Conservation (phyloP, 2,329 filamentous ascomycete species). For the Xylariaceae sp. region DNA sequence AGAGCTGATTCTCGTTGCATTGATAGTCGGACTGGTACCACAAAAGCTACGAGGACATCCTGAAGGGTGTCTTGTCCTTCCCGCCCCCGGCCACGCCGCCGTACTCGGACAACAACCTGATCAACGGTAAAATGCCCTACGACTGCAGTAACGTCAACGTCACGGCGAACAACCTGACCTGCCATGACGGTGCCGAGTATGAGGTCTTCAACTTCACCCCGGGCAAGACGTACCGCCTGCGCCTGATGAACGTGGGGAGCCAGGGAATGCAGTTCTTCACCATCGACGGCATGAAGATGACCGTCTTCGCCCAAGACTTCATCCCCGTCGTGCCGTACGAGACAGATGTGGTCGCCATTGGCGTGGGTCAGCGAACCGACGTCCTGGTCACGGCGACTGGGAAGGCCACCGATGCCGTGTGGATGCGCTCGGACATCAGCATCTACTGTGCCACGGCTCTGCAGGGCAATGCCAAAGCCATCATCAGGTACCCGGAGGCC, state of each 20-base stretch:
- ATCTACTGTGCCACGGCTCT: conserved; percentile 11
- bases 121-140: conserved; percentile 26
- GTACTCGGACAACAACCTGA: conserved; percentile 24
- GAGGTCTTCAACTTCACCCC: conserved; percentile 20
- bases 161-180: no score
- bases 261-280: conserved; percentile 16
- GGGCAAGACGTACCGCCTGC: conserved; percentile 32
- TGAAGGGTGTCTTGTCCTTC: no score
- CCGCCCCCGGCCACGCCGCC: not conserved
- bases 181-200: conserved; percentile 10
- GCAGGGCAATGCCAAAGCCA: conserved; percentile 6
- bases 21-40: no score
- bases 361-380: conserved; percentile 9
- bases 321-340: conserved; percentile 40
- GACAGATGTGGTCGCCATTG: conserved; percentile 21
- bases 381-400: conserved; percentile 5
- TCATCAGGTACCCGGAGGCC: conserved; percentile 13
- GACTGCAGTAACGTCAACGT: conserved; percentile 12
- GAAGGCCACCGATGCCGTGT: conserved; percentile 8
- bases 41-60: no score
- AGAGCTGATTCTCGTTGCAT: no score
- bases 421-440: conserved; percentile 13
- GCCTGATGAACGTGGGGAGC: conserved; percentile 36
- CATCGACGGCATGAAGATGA: conserved; percentile 40
- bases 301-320: conserved; percentile 40